phyloP scores from a whole-genome alignment of 192 early-diverging fungal genomes.

The Geranomyces michiganensis region DNA sequence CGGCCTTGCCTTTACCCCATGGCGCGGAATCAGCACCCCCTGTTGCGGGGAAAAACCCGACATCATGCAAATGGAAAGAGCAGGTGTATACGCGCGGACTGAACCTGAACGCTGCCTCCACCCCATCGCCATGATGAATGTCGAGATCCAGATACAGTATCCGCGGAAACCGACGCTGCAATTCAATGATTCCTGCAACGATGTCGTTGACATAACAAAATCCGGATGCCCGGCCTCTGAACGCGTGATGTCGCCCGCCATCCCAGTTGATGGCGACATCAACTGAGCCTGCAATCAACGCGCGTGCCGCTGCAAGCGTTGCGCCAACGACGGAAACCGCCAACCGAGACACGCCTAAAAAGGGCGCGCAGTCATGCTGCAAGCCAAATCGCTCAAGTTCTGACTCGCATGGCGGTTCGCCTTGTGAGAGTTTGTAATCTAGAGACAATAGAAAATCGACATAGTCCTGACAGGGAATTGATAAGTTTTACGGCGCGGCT shows the following conservation, averaged over 20 bases:
- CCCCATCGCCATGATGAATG: slow-evolving; percentile 90
- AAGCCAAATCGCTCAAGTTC: slow-evolving; percentile 38
- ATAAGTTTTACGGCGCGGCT: neutral
- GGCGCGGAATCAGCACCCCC: slow-evolving; percentile 19
- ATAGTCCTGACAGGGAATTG: neutral
- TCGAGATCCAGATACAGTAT: slow-evolving; percentile 65
- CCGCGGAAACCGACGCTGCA: slow-evolving; percentile 43
- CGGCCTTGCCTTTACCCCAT: slow-evolving; percentile 13
- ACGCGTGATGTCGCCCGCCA: slow-evolving; percentile 67
- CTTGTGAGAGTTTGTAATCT: neutral
- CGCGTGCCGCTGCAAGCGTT: slow-evolving; percentile 59
- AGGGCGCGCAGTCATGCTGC: slow-evolving; percentile 41
- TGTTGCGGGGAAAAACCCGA: slow-evolving; percentile 46
- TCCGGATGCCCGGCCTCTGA: slow-evolving; percentile 86
- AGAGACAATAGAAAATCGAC: neutral
- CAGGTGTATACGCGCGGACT: slow-evolving; percentile 39
- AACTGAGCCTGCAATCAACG: slow-evolving; percentile 57
- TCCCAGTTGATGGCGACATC: slow-evolving; percentile 88
- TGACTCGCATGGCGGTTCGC: slow-evolving; percentile 20
- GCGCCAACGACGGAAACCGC: slow-evolving; percentile 32
- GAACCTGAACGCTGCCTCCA: slow-evolving; percentile 42
- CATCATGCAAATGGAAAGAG: slow-evolving; percentile 39
- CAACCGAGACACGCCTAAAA: slow-evolving; percentile 31
- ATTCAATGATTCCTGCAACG: slow-evolving; percentile 78
- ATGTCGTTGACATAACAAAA: slow-evolving; percentile 98